Percentiles rank a stretch among this genome's conserved stretches.
These are phyloP conservation scores for Epichloe sibirici DNA, from an alignment of 2,329 filamentous ascomycete species.

Conservation along the genomic window DNA sequence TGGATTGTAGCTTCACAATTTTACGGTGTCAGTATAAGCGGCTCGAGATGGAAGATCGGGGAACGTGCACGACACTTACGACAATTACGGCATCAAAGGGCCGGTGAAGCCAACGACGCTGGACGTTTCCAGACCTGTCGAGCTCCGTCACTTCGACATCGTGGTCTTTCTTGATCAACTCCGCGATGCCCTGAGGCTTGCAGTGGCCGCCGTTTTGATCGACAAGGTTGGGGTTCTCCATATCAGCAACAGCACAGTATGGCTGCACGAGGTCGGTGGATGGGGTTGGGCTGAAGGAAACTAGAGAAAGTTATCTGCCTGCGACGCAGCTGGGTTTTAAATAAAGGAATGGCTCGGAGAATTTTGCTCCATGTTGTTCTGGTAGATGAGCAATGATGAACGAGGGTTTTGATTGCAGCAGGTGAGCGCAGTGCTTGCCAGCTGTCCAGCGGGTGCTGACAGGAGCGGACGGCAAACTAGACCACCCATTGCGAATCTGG, in stretches of 20 bases:
- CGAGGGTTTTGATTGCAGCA: background rate
- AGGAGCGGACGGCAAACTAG: background rate
- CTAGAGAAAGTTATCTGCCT: background rate
- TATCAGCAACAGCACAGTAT: background rate
- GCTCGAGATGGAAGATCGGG: background rate
- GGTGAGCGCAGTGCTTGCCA: slow-evolving; percentile 1
- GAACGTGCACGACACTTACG: slow-evolving; percentile 10
- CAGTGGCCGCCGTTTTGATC: background rate
- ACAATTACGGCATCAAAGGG: slow-evolving; percentile 14
- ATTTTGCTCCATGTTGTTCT: background rate
- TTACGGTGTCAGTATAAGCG: background rate
- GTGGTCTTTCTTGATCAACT: slow-evolving; percentile 13
- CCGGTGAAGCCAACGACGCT: slow-evolving; percentile 22
- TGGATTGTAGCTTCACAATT: slow-evolving; percentile 12
- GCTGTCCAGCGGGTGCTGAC: slow-evolving; percentile 2
- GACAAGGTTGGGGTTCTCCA: background rate
- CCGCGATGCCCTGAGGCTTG: slow-evolving; percentile 10
- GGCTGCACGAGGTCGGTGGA: no score
- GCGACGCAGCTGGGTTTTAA: background rate
- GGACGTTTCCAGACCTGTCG: slow-evolving; percentile 25
- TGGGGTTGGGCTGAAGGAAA: no score
- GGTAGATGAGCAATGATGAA: background rate
- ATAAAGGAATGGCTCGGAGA: background rate
- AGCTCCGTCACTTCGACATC: slow-evolving; percentile 23
- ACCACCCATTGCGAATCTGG: background rate